A percentile compares a stretch with the other conserved stretches of the same genome.
Conservation (phyloP, 2,329 filamentous ascomycete genomes). For the Penicillium frequentans region DNA sequence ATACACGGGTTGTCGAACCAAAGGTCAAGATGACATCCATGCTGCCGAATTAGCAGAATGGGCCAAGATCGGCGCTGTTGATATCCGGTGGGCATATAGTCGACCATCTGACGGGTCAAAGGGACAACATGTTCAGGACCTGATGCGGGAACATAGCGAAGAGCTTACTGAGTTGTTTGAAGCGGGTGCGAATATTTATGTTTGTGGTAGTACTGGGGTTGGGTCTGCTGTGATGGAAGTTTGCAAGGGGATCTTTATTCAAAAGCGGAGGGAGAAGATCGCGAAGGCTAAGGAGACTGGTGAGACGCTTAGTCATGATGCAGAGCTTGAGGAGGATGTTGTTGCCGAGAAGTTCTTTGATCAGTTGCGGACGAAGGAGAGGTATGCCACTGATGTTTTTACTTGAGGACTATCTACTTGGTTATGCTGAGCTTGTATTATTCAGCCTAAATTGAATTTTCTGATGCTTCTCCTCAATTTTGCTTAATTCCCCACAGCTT, state of each 20-base stretch:
- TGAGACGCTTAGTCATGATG: conserved; percentile 20
- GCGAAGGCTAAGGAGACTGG: conserved; percentile 33
- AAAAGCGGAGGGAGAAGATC: conserved; percentile 30
- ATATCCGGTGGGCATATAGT: conserved; percentile 62
- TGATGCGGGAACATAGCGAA: conserved; percentile 49
- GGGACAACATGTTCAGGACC: conserved; percentile 56
- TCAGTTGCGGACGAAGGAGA: conserved; percentile 45
- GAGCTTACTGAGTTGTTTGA: conserved; percentile 49
- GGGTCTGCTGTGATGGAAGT: conserved; percentile 50
- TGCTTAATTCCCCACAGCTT: not conserved
- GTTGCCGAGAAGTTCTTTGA: conserved; percentile 33
- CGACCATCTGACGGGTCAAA: conserved; percentile 46
- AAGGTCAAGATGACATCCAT: conserved; percentile 39
- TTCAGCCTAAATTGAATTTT: not conserved
- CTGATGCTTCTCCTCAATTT: too few species aligned
- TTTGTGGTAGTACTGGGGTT: conserved; percentile 62
- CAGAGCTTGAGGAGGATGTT: conserved; percentile 24
- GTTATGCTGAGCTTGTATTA: not conserved
- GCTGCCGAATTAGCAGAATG: conserved; percentile 50
- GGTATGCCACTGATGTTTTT: conserved; percentile 64
- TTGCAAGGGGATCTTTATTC: conserved; percentile 36
- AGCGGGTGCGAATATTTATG: conserved; percentile 58
- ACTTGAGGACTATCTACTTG: conserved; percentile 14
- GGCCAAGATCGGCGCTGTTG: conserved; percentile 61
- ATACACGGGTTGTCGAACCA: conserved; percentile 38